Base-by-base conservation (phyloP, 306 rosid genomes). In the Corylus americana region DNA sequence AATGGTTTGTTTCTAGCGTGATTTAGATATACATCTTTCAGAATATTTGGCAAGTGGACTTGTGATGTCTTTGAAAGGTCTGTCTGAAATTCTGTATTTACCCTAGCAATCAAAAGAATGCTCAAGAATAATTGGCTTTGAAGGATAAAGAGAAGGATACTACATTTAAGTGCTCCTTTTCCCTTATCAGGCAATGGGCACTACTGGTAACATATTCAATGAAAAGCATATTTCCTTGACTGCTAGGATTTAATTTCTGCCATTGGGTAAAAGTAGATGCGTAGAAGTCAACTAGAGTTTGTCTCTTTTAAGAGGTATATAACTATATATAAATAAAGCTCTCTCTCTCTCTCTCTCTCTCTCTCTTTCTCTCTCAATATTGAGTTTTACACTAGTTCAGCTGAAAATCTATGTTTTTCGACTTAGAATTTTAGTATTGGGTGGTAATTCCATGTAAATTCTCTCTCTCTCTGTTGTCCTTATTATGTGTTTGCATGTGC, bases 391-490 rank as follows among this genome's bases (percentile, higher is more conserved):
- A 63, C 70, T 5, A 63, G 70, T 35, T 14, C 44, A 31, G 44
- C 44, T 63, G 37, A 63, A 0, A 63, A 6, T 13, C 39, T 16
- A 63, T 13, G 44, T 31, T 31, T 61, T 25, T 54, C 18, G 45
- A 63, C 70, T 31, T 63, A 14, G 31, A 63, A 29, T 29, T 25
- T 14, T 31, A 31, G 70, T 14, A 12, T 63, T 5, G 31, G 10
- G 45, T 63, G 20, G 20, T 31, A 63, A 10, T 63, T 31, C 42
- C 45, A 35, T 63, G n/a, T 35, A 63, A 62, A 63, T 12, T 31
- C 53, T 31, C 58, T 74, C 72, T 7, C 44, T 78, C 29, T 74
- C 68, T 66, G 71, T 55, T 49, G 17, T 47, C 8, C 35, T 11
- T 45, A 1, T 48, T 48, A 17, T 49, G 58, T 48, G 50, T 67